Evolutionary conservation across 441 rosid genomes (phyloP).

Genomic region (Kokia cookei): DNA sequence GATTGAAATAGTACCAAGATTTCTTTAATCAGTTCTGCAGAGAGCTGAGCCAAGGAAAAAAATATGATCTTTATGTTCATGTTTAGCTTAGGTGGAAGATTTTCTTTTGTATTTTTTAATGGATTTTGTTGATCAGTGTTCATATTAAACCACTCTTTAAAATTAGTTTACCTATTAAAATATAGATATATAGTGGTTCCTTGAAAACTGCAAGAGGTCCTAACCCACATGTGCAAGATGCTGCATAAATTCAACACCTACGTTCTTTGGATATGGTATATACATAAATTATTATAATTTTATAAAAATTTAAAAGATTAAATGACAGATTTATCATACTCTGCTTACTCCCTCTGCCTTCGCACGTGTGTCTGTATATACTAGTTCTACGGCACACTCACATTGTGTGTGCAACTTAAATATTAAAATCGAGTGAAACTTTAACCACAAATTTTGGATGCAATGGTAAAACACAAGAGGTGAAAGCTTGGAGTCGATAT

Average conservation of each 20-base stretch:
- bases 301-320: too few relatives aligned
- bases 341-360: too few relatives aligned
- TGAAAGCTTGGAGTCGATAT: too few relatives aligned
- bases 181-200: background rate
- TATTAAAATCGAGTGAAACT: too few relatives aligned
- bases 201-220: conserved; percentile 23
- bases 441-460: too few relatives aligned
- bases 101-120: conserved; percentile 12
- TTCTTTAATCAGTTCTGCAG: conserved; percentile 14
- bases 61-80: conserved; percentile 15
- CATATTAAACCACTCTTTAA: background rate
- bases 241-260: conserved; percentile 29
- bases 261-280: conserved; percentile 9
- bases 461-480: too few relatives aligned
- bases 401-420: too few relatives aligned
- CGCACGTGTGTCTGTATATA: too few relatives aligned
- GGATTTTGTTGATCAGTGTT: background rate
- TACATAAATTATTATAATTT: too few relatives aligned
- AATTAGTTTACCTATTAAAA: background rate
- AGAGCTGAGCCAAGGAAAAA: background rate
- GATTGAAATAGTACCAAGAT: conserved; percentile 30
- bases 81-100: conserved; percentile 27
- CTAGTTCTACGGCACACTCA: too few relatives aligned
- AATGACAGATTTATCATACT: fast-evolving
- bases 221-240: conserved; percentile 41